phyloP scores from a whole-genome alignment of 2,329 filamentous ascomycete genomes.

The Colletotrichum costaricense region DNA sequence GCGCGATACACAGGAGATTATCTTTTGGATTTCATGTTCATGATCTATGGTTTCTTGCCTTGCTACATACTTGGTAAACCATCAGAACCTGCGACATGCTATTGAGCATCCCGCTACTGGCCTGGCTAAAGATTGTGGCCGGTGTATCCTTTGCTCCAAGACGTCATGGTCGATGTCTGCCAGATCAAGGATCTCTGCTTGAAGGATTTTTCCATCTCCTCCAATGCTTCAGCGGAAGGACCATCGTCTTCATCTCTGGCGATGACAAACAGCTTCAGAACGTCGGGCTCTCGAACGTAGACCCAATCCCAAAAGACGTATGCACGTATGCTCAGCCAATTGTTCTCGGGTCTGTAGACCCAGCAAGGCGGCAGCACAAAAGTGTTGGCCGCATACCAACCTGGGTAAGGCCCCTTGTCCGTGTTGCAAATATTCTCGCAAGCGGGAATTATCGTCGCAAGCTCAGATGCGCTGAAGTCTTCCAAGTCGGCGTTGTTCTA shows the following conservation, averaged over 20 bases:
- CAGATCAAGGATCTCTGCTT: neutral
- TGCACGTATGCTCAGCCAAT: neutral
- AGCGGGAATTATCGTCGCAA: neutral
- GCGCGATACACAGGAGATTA: too few species aligned
- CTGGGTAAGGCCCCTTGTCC: neutral
- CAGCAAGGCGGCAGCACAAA: neutral
- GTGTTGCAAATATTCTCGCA: neutral
- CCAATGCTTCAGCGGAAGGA: neutral
- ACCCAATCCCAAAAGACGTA: neutral
- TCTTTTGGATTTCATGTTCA: neutral
- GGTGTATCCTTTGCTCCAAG: neutral
- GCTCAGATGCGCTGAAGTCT: neutral
- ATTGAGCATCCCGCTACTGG: neutral
- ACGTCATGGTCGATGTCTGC: too few species aligned
- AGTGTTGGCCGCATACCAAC: neutral
- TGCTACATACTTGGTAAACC: neutral
- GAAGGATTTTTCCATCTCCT: neutral
- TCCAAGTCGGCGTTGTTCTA: neutral
- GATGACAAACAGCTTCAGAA: neutral
- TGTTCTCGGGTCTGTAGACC: neutral
- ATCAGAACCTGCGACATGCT: neutral
- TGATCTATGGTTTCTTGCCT: neutral
- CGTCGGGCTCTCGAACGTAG: neutral
- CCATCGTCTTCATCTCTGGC: neutral
- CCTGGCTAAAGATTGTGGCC: neutral